These are phyloP conservation scores for Hericium rajendrae DNA, from an alignment of 768 basidiomycete genomes.

Conservation along the genomic window DNA sequence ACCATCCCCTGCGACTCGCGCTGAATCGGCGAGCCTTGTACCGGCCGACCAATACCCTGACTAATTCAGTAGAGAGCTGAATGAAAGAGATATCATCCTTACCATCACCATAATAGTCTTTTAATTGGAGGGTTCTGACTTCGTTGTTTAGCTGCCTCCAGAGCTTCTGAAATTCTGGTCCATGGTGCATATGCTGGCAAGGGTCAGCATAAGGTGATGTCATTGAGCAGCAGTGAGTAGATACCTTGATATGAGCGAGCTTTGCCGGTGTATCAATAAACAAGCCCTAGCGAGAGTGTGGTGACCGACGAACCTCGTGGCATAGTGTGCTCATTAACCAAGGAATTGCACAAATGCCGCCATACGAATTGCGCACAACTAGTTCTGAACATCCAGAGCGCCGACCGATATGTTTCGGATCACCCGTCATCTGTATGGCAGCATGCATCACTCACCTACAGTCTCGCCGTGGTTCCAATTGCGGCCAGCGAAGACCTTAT, in stretches of 20 bases:
- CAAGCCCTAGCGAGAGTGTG: neutral
- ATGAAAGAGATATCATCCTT: slow-evolving; percentile 1
- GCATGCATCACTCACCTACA: slow-evolving; percentile 37
- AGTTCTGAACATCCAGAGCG: slow-evolving; percentile 39
- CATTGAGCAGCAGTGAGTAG: neutral
- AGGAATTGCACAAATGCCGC: slow-evolving; percentile 50
- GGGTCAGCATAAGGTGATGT: neutral
- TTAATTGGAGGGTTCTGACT: slow-evolving; percentile 58
- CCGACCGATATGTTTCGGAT: neutral
- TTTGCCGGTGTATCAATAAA: slow-evolving; percentile 19
- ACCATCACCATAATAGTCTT: slow-evolving; percentile 83
- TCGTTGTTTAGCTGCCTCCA: slow-evolving; percentile 60
- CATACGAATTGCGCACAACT: slow-evolving; percentile 54
- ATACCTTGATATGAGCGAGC: slow-evolving; percentile 78
- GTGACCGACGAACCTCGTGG: slow-evolving; percentile 56
- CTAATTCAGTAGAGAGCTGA: neutral
- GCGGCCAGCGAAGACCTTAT: slow-evolving; percentile 68
- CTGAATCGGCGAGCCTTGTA: slow-evolving; percentile 57
- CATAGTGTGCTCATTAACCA: slow-evolving; percentile 74
- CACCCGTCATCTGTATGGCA: slow-evolving; percentile 1
- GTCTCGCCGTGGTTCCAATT: slow-evolving; percentile 84
- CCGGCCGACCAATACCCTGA: slow-evolving; percentile 81
- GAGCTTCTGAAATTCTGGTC: slow-evolving; percentile 62
- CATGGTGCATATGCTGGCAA: slow-evolving; percentile 77
- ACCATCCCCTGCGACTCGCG: slow-evolving; percentile 39